A percentile compares a stretch with the other conserved stretches of the same genome.
Evolutionary conservation across 176 grass and related monocot genomes (phyloP).

Genomic region (Aechmea fasciata): DNA sequence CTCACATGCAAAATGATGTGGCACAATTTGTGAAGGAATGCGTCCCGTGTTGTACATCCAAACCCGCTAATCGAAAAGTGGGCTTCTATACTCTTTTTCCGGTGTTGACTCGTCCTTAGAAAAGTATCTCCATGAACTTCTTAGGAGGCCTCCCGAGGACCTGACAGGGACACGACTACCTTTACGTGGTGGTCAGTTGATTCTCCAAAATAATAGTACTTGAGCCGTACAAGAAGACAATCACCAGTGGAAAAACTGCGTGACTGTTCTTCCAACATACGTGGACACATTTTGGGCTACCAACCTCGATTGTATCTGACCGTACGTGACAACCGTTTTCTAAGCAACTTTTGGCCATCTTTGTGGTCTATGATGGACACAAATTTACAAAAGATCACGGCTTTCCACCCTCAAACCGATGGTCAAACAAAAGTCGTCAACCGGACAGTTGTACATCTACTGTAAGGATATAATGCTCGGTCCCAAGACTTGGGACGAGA

Average conservation of each 20-base stretch:
- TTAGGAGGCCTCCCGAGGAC: too few species aligned
- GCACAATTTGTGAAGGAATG: too few species aligned
- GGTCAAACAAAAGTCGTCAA: not conserved
- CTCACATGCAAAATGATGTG: too few species aligned
- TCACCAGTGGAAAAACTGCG: too few species aligned
- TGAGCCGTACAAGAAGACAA: too few species aligned
- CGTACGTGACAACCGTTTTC: not conserved
- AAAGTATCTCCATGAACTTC: not conserved
- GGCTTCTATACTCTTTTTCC: not conserved
- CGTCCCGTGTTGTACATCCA: too few species aligned
- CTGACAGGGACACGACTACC: too few species aligned
- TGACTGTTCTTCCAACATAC: too few species aligned
- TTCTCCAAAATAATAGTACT: too few species aligned
- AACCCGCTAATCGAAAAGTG: too few species aligned
- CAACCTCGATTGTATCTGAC: conserved; percentile 2
- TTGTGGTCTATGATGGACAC: conserved; percentile 9
- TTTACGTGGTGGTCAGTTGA: too few species aligned
- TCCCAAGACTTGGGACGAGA: conserved; percentile 2
- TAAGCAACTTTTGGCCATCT: conserved; percentile 1
- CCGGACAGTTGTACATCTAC: not conserved
- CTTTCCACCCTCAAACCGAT: not conserved
- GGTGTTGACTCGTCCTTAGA: not conserved
- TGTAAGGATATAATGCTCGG: not conserved
- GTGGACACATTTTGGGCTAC: not conserved
- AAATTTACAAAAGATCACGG: not conserved